Conservation (phyloP, 208 protist genomes). For the Acanthamoeba sp. region DNA sequence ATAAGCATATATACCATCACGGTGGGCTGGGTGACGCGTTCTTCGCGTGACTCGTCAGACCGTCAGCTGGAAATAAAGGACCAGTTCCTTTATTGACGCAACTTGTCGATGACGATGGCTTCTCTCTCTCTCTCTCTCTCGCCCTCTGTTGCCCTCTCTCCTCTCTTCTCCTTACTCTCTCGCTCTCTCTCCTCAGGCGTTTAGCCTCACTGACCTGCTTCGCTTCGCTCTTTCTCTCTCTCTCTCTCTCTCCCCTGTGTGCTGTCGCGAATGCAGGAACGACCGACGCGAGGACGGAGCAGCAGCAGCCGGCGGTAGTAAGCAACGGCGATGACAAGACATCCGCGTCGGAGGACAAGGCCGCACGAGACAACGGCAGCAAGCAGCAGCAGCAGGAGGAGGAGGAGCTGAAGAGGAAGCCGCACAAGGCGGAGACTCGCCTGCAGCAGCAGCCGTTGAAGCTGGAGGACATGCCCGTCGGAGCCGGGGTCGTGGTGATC, state of each 20-base stretch:
- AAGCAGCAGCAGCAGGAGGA: not conserved
- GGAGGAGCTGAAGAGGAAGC: not conserved
- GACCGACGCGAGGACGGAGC: not conserved
- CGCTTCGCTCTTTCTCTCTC: not conserved
- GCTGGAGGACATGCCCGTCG: slow-evolving; percentile 6
- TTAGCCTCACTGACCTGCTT: too few relatives aligned
- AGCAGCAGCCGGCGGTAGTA: not conserved
- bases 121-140: not conserved
- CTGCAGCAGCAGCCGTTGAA: not conserved
- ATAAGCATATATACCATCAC: too few relatives aligned
- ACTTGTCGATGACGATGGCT: too few relatives aligned
- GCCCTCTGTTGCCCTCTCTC: not conserved
- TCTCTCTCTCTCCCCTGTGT: too few relatives aligned
- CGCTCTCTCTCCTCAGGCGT: too few relatives aligned
- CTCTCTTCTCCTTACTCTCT: not conserved
- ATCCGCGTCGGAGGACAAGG: too few relatives aligned
- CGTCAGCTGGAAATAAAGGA: slow-evolving; percentile 24
- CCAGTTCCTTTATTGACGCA: slow-evolving; percentile 41
- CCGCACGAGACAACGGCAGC: too few relatives aligned
- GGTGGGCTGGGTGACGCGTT: not conserved
- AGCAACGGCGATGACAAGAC: too few relatives aligned
- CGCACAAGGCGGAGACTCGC: not conserved
- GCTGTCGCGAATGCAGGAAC: not conserved
- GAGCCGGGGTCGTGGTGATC: not conserved
- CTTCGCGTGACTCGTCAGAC: not conserved